Base-by-base conservation (phyloP, 2,329 filamentous ascomycete species). In the Aspergillus luchuensis region DNA sequence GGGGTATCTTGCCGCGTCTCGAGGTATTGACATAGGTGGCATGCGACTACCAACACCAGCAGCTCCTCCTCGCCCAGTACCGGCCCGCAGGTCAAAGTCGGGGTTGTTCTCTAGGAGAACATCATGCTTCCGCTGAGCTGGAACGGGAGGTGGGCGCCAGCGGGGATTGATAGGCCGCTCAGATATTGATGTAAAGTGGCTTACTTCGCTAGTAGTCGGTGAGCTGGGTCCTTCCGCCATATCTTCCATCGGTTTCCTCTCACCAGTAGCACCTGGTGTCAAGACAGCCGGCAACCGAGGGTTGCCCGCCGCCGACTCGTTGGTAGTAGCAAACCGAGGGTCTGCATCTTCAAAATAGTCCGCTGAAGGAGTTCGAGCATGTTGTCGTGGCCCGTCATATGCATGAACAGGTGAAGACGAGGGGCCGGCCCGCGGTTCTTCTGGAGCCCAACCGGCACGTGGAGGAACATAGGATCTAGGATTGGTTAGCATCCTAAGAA, bases 301-400 rank as follows among this genome's bases (percentile, higher is more conserved):
- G 64, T 65, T 69, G 60, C 59, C 66, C 63, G 54, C 66, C 60
- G 64, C 66, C 52, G 71, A 67, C 43, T 74, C 72, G 57, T 71
- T 70, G 23, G 66, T 68, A 47, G 69, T 64, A 59, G 87, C 90
- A 71, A 97, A 98, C 59, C 88, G 90, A 48, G 94, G 92, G 66
- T 97, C 92, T 11, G 97, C 87, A 74, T 98, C 94, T 81, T 98
- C 95, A 72, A 96, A 96, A 78, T 98, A 98, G 63, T 80, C 75
- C 17, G 64, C 64, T 10, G 82, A 81, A 53, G 72, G 68, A 71
- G 79, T 52, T 65, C 74, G 62, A 67, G 63, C 19, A 67, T 72
- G 70, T 21, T 59, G 58, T 6, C 67, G 58, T 21, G 63, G 67
- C 68, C 52, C 63, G 49, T 21, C 70, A 60, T 63, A 63, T 53